These are phyloP conservation scores for Cordyceps farinosa DNA, from an alignment of 2,329 filamentous ascomycete genomes.

Conservation along the genomic window DNA sequence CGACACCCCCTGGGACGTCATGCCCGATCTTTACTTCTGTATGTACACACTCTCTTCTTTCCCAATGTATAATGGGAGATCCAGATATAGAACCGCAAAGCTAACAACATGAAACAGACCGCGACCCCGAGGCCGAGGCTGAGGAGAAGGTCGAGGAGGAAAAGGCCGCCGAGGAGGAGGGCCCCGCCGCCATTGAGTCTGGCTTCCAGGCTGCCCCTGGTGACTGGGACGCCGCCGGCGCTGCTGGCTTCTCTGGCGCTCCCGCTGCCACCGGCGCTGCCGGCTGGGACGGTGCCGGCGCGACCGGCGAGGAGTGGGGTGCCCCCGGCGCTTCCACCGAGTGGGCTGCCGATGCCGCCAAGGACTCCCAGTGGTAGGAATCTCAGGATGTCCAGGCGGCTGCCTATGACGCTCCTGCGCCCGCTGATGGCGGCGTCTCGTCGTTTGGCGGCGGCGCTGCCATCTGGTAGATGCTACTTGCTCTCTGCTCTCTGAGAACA, in stretches of 20 bases:
- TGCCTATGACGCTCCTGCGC: neutral
- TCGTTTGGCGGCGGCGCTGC: conserved; percentile 16
- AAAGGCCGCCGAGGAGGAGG: conserved; percentile 88
- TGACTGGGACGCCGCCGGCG: conserved; percentile 75
- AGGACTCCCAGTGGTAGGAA: conserved; percentile 53
- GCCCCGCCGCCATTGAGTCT: conserved; percentile 70
- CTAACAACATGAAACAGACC: conserved; percentile 53
- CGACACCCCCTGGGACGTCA: conserved; percentile 97
- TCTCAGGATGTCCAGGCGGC: conserved; percentile 21
- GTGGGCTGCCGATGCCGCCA: conserved; percentile 62
- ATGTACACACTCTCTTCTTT: conserved; percentile 34
- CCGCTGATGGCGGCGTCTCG: neutral
- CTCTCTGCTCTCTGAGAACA: conserved; percentile 5
- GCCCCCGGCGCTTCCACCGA: conserved; percentile 62
- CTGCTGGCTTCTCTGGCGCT: conserved; percentile 65
- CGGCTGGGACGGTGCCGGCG: conserved; percentile 56
- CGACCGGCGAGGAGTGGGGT: conserved; percentile 60
- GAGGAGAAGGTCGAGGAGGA: conserved; percentile 96
- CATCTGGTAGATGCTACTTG: conserved; percentile 1
- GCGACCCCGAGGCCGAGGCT: conserved; percentile 98
- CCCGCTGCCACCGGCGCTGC: conserved; percentile 39
- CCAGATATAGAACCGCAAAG: neutral
- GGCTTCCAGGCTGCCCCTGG: conserved; percentile 65
- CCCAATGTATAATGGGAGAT: neutral
- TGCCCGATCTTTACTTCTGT: conserved; percentile 99